These are phyloP conservation scores for Epichloe gansuensis DNA, from an alignment of 2,329 filamentous ascomycete species.

Conservation along the genomic window DNA sequence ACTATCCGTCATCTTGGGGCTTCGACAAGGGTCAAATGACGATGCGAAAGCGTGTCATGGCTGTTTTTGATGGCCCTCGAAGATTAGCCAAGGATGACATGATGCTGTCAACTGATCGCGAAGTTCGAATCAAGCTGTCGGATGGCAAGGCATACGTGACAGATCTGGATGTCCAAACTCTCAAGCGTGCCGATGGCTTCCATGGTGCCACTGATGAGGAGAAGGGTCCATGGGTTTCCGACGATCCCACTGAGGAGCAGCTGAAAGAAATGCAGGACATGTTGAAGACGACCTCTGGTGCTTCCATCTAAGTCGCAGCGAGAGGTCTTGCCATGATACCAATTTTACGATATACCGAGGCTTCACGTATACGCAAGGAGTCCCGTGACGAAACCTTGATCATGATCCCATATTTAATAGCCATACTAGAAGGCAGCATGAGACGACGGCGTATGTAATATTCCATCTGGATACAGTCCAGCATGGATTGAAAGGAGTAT, in stretches of 20 bases:
- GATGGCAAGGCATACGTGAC: slow-evolving; percentile 75
- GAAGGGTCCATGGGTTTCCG: slow-evolving; percentile 71
- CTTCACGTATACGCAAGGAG: neutral
- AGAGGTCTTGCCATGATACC: neutral
- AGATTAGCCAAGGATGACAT: slow-evolving; percentile 96
- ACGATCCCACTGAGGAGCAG: slow-evolving; percentile 53
- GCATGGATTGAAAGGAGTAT: neutral
- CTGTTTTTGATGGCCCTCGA: slow-evolving; percentile 78
- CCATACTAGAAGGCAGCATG: slow-evolving; percentile 1
- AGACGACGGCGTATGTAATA: neutral
- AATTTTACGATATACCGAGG: neutral
- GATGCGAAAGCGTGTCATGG: slow-evolving; percentile 93
- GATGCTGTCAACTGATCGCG: slow-evolving; percentile 93
- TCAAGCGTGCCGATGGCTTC: slow-evolving; percentile 79
- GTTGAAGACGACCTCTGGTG: slow-evolving; percentile 17
- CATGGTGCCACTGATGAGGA: slow-evolving; percentile 70
- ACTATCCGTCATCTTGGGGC: slow-evolving; percentile 90
- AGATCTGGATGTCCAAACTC: slow-evolving; percentile 81
- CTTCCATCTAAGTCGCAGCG: slow-evolving; percentile 4
- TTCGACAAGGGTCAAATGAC: slow-evolving; percentile 88
- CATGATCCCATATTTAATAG: neutral
- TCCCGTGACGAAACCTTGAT: neutral
- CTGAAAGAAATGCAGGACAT: slow-evolving; percentile 46
- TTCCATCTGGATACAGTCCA: neutral
- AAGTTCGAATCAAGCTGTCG: slow-evolving; percentile 72